Conservation (phyloP, 345 rosid species). For the Linum lewisii region DNA sequence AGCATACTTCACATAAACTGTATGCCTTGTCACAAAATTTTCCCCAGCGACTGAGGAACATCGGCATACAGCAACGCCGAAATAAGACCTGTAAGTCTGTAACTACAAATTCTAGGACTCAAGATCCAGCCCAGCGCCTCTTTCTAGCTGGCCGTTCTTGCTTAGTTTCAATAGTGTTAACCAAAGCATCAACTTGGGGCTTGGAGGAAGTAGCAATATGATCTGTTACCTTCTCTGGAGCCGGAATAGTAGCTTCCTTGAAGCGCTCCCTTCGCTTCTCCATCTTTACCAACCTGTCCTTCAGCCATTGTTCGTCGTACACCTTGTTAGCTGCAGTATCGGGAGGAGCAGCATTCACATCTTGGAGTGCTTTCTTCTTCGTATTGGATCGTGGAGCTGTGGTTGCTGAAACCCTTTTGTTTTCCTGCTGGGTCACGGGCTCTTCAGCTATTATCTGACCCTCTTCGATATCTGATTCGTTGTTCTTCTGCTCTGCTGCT, state of each 20-base stretch:
- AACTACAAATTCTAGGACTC: background rate
- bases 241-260: conserved; percentile 19
- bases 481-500: conserved; percentile 9
- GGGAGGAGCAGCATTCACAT: conserved; percentile 13
- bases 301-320: conserved; percentile 29
- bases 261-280: conserved; percentile 60
- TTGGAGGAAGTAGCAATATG: background rate
- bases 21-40: no score
- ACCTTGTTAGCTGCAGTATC: conserved; percentile 7
- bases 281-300: conserved; percentile 50
- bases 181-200: conserved; percentile 16
- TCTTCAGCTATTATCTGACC: conserved; percentile 45
- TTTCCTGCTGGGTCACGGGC: no score
- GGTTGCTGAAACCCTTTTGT: no score
- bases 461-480: conserved; percentile 38
- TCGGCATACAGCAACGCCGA: no score
- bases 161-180: conserved; percentile 21
- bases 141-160: conserved; percentile 39
- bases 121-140: conserved; percentile 50
- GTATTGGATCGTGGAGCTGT: conserved; percentile 2
- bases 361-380: conserved; percentile 5
- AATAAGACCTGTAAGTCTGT: no score
- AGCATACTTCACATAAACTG: no score
- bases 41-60: no score
- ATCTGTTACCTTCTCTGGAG: conserved; percentile 17